Evolutionary conservation across 164 flowering plant genomes (phyloP), one percentile per base, ranked within the genome.

Genomic region (Magnolia changhungtana): DNA sequence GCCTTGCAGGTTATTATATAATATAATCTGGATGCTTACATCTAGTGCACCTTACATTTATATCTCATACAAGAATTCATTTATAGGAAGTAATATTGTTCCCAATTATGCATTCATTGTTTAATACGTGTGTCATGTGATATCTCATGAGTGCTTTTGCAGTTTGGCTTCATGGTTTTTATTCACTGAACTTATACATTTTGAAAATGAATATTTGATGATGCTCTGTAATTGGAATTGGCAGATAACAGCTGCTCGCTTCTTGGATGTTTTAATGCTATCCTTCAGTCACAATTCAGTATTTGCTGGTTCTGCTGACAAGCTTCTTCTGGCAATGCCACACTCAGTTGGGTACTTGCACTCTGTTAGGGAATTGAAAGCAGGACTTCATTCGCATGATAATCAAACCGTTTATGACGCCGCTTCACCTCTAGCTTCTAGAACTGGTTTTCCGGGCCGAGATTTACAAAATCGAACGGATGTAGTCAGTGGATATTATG

Each of bases 271-370:
- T 61, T 81, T 96, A 79, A 78, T 88, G 51, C 77, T 87, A 72
- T 91, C 96, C 74, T 76, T 92, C 74, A 86, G 92, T 82, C 98
- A 90, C 75, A 88, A 90, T 82, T 90, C 95, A 69, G 89, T 83
- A 65, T 96, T 81, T 87, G 79, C 97, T 72, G 97, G 99, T 81
- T 90, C 98, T 82, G 88, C 94, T 55, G 87, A 86, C 78, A 92
- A 90, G 78, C 80, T 90, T 73, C 73, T 86, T 69, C 72, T 72
- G 51, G 80, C 81, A 71, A 87, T 83, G 81, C 82, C 90, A 74
- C 82, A 89, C 27, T 86, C 95, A 20, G 77, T 72, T n/a, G 94
- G 94, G 14, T 94, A 88, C 78, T 86, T 96, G 84, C 92, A 73
- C 64, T 89, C 99, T 52, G 73, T 96, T 76, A 76, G 88, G 31